A percentile compares a stretch with the other conserved stretches of the same genome.
These are phyloP conservation scores for Schizochytrium sp. DNA, from an alignment of 108 stramenopile genomes.

Conservation along the genomic window DNA sequence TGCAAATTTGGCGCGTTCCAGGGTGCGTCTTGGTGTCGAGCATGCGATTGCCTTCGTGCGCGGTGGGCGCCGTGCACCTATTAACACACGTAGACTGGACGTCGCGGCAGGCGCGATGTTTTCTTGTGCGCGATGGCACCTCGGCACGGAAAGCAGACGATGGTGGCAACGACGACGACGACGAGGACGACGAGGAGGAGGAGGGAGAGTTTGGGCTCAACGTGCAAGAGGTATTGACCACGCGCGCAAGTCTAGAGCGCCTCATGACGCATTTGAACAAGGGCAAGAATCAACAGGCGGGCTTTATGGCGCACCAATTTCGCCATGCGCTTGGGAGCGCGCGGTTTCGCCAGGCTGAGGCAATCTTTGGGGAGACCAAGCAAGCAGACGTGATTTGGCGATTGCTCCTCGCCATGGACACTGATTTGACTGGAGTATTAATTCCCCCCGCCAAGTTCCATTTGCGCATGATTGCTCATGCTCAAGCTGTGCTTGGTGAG, in stretches of 20 bases:
- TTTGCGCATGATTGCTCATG: neutral
- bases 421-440: neutral
- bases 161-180: too few species aligned
- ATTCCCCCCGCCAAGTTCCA: neutral
- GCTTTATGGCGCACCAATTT: conserved; percentile 3
- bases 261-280: neutral
- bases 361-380: neutral
- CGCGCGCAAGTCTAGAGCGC: neutral
- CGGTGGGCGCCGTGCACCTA: neutral
- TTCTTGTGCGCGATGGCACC: neutral
- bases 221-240: neutral
- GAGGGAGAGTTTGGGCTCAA: neutral
- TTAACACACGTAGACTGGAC: neutral
- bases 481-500: neutral
- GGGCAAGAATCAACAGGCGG: neutral
- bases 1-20: conserved; percentile 1
- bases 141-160: too few species aligned
- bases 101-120: neutral
- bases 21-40: neutral
- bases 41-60: neutral
- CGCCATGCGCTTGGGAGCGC: neutral
- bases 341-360: neutral
- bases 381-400: neutral
- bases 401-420: neutral
- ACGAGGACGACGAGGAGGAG: too few species aligned